A percentile compares a stretch with the other conserved stretches of the same genome.
These are phyloP conservation scores for Tetrapisispora phaffii DNA, from an alignment of 805 yeast species.

Conservation along the genomic window DNA sequence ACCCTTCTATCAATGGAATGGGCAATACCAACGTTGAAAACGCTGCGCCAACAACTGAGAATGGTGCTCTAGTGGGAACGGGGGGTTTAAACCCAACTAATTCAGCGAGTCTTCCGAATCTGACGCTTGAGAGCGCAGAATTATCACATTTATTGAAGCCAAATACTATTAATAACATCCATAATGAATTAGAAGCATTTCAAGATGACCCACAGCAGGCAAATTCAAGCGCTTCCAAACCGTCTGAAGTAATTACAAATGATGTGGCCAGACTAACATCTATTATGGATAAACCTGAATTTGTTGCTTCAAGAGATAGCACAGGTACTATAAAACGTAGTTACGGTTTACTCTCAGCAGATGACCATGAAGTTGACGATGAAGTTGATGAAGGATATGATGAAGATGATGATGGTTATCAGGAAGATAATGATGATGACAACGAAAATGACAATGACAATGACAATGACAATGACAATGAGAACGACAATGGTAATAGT, in stretches of 20 bases:
- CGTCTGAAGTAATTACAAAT: neutral
- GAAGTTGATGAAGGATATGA: slow-evolving; percentile 12
- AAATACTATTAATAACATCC: neutral
- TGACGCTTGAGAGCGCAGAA: slow-evolving; percentile 14
- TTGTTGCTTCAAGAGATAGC: neutral
- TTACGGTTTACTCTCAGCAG: neutral
- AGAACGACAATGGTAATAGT: neutral
- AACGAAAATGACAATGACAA: slow-evolving; percentile 11
- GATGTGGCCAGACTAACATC: neutral
- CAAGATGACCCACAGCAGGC: neutral
- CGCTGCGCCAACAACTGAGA: neutral
- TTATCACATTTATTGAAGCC: slow-evolving; percentile 8
- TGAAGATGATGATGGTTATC: slow-evolving; percentile 16
- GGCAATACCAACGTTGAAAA: neutral
- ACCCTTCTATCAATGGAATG: neutral
- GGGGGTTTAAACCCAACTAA: neutral
- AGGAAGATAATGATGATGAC: slow-evolving; percentile 13
- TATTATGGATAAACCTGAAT: neutral
- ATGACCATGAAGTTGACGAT: slow-evolving; percentile 11
- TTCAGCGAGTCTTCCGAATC: slow-evolving; percentile 15
- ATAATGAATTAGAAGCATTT: neutral
- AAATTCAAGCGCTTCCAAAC: neutral
- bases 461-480: slow-evolving; percentile 7
- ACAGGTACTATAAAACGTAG: neutral
- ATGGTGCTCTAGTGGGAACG: neutral